Evolutionary conservation across 2,329 filamentous ascomycete species (phyloP), one percentile per base, ranked within the genome.

Genomic region (Penicillium crustosum): DNA sequence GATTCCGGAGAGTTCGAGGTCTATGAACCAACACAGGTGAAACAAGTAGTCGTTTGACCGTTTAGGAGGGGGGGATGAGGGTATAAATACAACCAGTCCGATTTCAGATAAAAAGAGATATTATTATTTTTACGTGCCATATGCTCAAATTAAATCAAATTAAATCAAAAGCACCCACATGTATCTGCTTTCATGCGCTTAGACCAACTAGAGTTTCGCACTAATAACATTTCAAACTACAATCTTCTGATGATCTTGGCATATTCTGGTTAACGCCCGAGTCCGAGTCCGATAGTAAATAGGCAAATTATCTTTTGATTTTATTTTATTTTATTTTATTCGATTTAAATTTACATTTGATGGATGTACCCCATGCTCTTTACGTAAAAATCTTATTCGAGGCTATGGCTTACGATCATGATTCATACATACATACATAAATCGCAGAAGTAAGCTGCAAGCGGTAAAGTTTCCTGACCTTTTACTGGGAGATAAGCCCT

Each of bases 211-310:
- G n/a, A 29, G 39, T 50, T 56, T 39, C n/a, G 38, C 47, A 43
- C 47, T 50, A 56, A 29, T 27, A 44, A 15, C 31, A 35, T 27
- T 53, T 55, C 44, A 49, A 17, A 49, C 29, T 29, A 23, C 23
- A 49, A 51, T 51, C 53, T 52, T 56, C 53, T 43, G 47, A 52
- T 56, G 19, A n/a, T 27, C 53, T 56, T 56, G 53, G 53, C 53
- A 42, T 15, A 3, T n/a, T 53, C 52, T 41, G 6, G 23, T 23
- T 8, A 29, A 51, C 17, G 10, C 39, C 29, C 15, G 27, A 47
- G 27, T 19, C 29, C 15, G 27, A 47, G 27, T 19, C n/a, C n/a
- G 25, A 15, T 9, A 43, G 23, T 42, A 42, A 12, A 10, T 39
- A n/a, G n/a, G 3, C 27, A 47, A 21, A 17, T 47, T 35, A 21